phyloP scores from a whole-genome alignment of 2,329 filamentous ascomycete genomes.

The Raffaelea arxii region DNA sequence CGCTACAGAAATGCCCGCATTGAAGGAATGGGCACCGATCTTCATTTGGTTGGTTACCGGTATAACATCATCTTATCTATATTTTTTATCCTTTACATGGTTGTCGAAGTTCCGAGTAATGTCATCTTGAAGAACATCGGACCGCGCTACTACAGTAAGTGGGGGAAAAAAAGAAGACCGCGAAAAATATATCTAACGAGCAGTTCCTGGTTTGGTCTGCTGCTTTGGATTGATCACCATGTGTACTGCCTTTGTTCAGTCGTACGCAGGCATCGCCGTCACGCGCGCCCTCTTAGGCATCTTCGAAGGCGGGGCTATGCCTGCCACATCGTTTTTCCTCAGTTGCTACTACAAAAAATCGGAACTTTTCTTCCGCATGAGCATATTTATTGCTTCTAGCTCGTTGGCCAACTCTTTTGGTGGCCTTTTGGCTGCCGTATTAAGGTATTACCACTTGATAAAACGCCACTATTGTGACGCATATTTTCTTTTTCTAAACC shows the following conservation, averaged over 20 bases:
- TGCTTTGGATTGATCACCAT: constrained; percentile 46
- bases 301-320: constrained; percentile 49
- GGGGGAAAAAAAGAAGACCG: constrained; percentile 9
- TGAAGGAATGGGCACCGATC: neutral
- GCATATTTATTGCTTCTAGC: constrained; percentile 46
- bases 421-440: constrained; percentile 43
- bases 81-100: constrained; percentile 48
- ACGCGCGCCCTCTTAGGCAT: constrained; percentile 40
- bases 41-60: constrained; percentile 14
- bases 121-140: constrained; percentile 44
- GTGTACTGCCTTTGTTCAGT: constrained; percentile 41
- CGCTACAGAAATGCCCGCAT: neutral
- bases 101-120: constrained; percentile 46
- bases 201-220: constrained; percentile 28
- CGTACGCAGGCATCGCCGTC: constrained; percentile 34
- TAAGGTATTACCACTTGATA: no score
- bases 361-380: constrained; percentile 44
- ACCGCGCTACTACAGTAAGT: constrained; percentile 41
- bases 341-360: constrained; percentile 46
- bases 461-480: no score
- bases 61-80: constrained; percentile 50
- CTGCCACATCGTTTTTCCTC: constrained; percentile 46
- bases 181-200: neutral
- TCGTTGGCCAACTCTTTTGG: constrained; percentile 42
- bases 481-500: no score